Percentiles rank a stretch among this genome's conserved stretches.
phyloP scores from a whole-genome alignment of 2,329 filamentous ascomycete species.

The Fusarium piperis region DNA sequence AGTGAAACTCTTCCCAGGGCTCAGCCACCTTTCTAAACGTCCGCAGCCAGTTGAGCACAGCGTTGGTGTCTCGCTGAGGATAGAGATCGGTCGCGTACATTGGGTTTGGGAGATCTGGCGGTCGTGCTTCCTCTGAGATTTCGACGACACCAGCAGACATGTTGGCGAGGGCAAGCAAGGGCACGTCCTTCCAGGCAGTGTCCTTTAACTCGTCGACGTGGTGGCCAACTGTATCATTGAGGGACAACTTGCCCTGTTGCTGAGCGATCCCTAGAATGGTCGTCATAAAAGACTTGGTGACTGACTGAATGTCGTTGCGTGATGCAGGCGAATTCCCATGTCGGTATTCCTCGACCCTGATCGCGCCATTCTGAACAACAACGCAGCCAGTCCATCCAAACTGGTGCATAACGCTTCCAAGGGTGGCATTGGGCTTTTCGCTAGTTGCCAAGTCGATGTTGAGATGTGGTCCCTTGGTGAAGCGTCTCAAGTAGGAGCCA shows the following conservation, averaged over 20 bases:
- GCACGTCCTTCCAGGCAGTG: constrained; percentile 27
- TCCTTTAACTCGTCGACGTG: constrained; percentile 22
- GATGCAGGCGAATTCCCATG: constrained; percentile 27
- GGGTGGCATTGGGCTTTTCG: background rate
- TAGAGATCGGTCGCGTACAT: constrained; percentile 34
- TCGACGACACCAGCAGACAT: constrained; percentile 33
- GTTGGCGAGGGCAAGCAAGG: constrained; percentile 19
- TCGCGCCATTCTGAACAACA: constrained; percentile 13
- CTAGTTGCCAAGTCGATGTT: background rate
- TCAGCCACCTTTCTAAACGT: constrained; percentile 26
- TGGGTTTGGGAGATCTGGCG: constrained; percentile 20
- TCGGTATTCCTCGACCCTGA: constrained; percentile 22
- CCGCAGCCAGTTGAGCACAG: constrained; percentile 24
- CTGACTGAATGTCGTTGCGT: constrained; percentile 25
- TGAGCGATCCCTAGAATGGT: constrained; percentile 24
- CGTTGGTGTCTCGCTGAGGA: constrained; percentile 12
- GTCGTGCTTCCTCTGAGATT: constrained; percentile 19
- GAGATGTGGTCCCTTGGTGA: constrained; percentile 5
- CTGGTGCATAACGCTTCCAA: constrained; percentile 16
- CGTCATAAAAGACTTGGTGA: constrained; percentile 27
- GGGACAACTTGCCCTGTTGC: constrained; percentile 17
- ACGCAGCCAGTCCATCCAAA: constrained; percentile 26
- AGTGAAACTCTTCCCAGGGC: constrained; percentile 35
- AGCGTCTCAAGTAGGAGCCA: constrained; percentile 18
- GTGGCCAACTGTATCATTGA: constrained; percentile 18